Evolutionary conservation across 2,329 filamentous ascomycete genomes (phyloP).

Genomic region (Talaromyces sp.): DNA sequence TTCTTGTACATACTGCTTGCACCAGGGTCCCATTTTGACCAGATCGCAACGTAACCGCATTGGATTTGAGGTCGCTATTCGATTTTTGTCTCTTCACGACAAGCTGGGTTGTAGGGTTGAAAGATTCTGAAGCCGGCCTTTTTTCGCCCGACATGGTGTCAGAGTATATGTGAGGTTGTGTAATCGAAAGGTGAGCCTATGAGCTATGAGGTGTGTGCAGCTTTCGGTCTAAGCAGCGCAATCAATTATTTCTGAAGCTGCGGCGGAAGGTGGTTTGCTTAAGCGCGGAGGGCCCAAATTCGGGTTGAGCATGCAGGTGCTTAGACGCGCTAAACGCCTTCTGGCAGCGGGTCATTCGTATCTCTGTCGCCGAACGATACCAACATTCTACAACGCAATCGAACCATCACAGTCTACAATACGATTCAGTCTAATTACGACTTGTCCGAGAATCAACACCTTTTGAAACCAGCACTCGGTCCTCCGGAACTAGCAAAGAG

Average conservation of each 20-base stretch:
- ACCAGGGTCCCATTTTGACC: constrained; percentile 61
- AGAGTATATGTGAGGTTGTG: neutral
- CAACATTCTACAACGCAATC: neutral
- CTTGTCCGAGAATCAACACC: neutral
- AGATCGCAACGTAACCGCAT: constrained; percentile 56
- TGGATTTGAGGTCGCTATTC: constrained; percentile 55
- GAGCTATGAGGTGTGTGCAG: neutral
- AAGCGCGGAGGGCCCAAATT: constrained; percentile 17
- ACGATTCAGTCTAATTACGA: neutral
- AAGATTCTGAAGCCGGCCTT: constrained; percentile 80
- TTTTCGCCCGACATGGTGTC: constrained; percentile 80
- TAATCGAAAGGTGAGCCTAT: neutral
- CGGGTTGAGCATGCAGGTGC: neutral
- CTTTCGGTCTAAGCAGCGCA: neutral
- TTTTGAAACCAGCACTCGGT: too few species aligned
- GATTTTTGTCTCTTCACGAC: constrained; percentile 87
- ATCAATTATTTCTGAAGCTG: neutral
- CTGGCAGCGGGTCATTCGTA: constrained; percentile 10
- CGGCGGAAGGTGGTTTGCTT: constrained; percentile 12
- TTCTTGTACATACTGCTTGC: constrained; percentile 55
- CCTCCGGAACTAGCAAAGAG: neutral
- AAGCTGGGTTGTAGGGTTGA: constrained; percentile 67
- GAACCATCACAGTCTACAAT: neutral
- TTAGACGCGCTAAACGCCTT: constrained; percentile 27
- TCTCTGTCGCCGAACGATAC: neutral